Conservation (phyloP, 2,329 filamentous ascomycete genomes). For the Didymella pomorum region DNA sequence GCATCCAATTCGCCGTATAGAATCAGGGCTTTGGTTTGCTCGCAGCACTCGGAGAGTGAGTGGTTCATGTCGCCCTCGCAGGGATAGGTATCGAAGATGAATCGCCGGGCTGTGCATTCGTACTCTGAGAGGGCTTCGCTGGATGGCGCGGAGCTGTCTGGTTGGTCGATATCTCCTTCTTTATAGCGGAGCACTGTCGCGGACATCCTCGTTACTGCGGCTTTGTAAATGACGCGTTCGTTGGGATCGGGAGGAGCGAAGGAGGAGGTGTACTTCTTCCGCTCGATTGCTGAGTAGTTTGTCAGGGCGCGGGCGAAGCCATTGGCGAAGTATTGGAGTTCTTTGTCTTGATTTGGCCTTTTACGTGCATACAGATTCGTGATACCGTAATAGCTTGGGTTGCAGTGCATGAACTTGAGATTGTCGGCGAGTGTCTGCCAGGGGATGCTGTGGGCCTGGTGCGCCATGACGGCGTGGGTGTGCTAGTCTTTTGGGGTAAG, state of each 20-base stretch:
- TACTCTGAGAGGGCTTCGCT: neutral
- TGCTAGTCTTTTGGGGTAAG: too few relatives aligned
- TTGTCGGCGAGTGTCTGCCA: conserved; percentile 7
- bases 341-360: neutral
- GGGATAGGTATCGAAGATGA: neutral
- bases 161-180: neutral
- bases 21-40: conserved; percentile 2
- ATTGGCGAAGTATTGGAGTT: neutral
- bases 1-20: conserved; percentile 2
- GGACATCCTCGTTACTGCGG: neutral
- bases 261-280: neutral
- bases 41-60: neutral
- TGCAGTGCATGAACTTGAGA: conserved; percentile 5
- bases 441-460: conserved; percentile 1
- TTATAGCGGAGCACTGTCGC: neutral
- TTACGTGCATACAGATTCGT: conserved; percentile 6
- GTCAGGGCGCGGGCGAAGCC: neutral
- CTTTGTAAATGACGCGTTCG: neutral
- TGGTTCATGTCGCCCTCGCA: neutral
- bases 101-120: neutral
- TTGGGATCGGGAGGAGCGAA: neutral
- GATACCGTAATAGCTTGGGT: conserved; percentile 3
- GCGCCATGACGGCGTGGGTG: conserved; percentile 15
- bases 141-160: too few relatives aligned
- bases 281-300: neutral